Evolutionary conservation across 164 flowering plant species (phyloP).

Genomic region (Macadamia integrifolia): DNA sequence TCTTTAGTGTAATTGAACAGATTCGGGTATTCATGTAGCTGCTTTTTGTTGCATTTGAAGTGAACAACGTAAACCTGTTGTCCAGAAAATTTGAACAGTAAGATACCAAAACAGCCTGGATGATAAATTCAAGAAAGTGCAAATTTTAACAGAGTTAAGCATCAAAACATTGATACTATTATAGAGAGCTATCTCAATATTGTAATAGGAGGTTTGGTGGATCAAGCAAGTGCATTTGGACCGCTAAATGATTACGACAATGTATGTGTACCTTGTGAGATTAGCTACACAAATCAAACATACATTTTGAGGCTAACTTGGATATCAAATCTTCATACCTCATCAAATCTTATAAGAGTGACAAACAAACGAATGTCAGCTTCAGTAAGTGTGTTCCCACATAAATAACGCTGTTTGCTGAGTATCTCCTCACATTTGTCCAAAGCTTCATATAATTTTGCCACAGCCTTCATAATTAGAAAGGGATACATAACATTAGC

Average conservation of each 20-base stretch:
- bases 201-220: neutral
- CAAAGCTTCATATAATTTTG: conserved; percentile 59
- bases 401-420: conserved; percentile 63
- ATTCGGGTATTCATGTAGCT: conserved; percentile 75
- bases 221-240: neutral
- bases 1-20: conserved; percentile 88
- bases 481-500: neutral
- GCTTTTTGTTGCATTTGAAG: conserved; percentile 94
- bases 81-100: neutral
- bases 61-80: conserved; percentile 87
- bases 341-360: conserved; percentile 91
- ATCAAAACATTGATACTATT: neutral
- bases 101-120: neutral
- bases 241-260: neutral
- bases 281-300: neutral
- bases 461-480: conserved; percentile 49
- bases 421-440: conserved; percentile 90
- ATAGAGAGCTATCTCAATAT: neutral
- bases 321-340: conserved; percentile 37
- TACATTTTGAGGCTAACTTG: neutral
- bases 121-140: neutral
- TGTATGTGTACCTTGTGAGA: neutral
- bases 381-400: conserved; percentile 74
- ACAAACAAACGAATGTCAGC: conserved; percentile 90
- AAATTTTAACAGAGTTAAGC: neutral